Evolutionary conservation across 2,329 filamentous ascomycete species (phyloP).

Genomic region (Pyrenophora seminiperda): DNA sequence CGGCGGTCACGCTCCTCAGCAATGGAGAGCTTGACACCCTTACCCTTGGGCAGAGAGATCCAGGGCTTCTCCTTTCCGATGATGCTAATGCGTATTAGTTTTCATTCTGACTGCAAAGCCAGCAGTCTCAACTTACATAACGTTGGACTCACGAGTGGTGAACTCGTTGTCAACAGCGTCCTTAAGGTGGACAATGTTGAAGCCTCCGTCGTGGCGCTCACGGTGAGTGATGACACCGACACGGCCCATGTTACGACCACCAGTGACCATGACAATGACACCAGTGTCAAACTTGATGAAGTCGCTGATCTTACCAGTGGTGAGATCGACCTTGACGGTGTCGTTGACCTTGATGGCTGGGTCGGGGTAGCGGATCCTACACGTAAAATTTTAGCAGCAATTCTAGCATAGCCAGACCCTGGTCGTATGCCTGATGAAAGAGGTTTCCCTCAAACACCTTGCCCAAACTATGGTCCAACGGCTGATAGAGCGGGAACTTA

Average conservation of each 20-base stretch:
- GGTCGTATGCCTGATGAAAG: slow-evolving; percentile 97
- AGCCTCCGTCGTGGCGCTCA: slow-evolving; percentile 99
- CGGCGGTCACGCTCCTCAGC: slow-evolving; percentile 99
- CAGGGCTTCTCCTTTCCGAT: slow-evolving; percentile 98
- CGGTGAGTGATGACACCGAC: slow-evolving; percentile 99
- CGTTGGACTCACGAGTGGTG: slow-evolving; percentile 98
- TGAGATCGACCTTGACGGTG: slow-evolving; percentile 98
- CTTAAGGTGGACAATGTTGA: slow-evolving; percentile 99
- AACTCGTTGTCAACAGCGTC: slow-evolving; percentile 99
- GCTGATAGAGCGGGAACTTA: slow-evolving; percentile 99
- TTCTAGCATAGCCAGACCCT: slow-evolving; percentile 76
- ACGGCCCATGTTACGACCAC: slow-evolving; percentile 99
- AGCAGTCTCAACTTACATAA: slow-evolving; percentile 62
- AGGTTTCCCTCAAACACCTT: slow-evolving; percentile 44
- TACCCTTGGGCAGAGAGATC: slow-evolving; percentile 99
- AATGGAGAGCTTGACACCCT: slow-evolving; percentile 98
- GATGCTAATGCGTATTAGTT: slow-evolving; percentile 58
- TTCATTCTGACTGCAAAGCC: background rate
- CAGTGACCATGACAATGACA: slow-evolving; percentile 96
- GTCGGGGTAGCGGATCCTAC: slow-evolving; percentile 98
- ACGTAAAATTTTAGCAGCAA: slow-evolving; percentile 46
- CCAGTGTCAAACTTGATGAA: slow-evolving; percentile 99
- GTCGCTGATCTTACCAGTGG: slow-evolving; percentile 96
- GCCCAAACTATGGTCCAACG: slow-evolving; percentile 74
- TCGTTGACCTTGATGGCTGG: slow-evolving; percentile 99